phyloP scores from a whole-genome alignment of 176 grass and related monocot species.

The Eleusine coracana region DNA sequence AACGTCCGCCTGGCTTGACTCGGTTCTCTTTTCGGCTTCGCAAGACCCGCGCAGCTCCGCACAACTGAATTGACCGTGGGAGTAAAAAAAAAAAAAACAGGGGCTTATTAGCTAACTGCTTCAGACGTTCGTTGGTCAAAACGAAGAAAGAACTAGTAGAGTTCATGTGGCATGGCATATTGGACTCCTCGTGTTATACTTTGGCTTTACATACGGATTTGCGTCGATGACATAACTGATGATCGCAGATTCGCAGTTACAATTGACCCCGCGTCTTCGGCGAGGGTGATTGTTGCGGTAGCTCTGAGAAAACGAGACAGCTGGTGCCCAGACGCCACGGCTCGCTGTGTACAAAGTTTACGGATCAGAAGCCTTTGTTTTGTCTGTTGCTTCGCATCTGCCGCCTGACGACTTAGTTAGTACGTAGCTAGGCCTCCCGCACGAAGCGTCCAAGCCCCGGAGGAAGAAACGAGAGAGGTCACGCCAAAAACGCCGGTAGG shows the following conservation, averaged over 20 bases:
- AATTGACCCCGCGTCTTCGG: neutral
- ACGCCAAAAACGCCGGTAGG: slow-evolving; percentile 7
- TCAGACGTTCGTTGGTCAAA: neutral
- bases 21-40: too few species aligned
- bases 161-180: neutral
- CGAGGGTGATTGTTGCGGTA: neutral
- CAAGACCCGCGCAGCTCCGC: neutral
- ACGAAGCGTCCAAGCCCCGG: too few species aligned
- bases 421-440: too few species aligned
- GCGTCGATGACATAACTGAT: neutral
- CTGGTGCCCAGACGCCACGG: neutral
- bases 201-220: neutral
- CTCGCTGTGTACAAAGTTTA: neutral
- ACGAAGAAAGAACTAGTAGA: neutral
- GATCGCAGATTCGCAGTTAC: neutral
- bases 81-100: neutral
- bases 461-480: neutral
- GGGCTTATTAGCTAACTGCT: neutral
- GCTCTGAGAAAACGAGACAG: neutral
- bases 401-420: neutral
- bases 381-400: slow-evolving; percentile 5
- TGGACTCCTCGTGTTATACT: neutral
- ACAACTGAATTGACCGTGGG: slow-evolving; percentile 18
- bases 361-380: neutral
- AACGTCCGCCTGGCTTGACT: slow-evolving; percentile 7